A percentile compares a stretch with the other conserved stretches of the same genome.
Evolutionary conservation across 352 stramenopile genomes (phyloP).

Genomic region (Lagenidium giganteum): DNA sequence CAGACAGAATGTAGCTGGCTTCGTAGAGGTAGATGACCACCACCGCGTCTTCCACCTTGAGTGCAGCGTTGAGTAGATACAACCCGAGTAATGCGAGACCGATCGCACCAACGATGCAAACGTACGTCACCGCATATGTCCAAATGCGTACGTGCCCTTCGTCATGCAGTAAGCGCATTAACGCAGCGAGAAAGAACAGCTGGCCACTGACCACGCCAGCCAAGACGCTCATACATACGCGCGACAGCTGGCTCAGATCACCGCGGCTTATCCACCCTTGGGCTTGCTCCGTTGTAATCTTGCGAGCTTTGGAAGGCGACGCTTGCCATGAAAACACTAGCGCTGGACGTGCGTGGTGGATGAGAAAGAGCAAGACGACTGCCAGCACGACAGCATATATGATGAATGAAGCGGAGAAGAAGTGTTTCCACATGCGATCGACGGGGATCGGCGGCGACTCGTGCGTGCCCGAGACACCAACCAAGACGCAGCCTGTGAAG

Average conservation of each 20-base stretch:
- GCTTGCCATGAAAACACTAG: slow-evolving; percentile 35
- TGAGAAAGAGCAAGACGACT: slow-evolving; percentile 37
- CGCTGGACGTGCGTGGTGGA: slow-evolving; percentile 46
- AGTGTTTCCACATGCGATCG: slow-evolving; percentile 43
- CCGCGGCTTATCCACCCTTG: slow-evolving; percentile 21
- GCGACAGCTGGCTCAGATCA: slow-evolving; percentile 28
- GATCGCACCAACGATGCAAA: slow-evolving; percentile 57
- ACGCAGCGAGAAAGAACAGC: slow-evolving; percentile 69
- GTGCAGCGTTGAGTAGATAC: slow-evolving; percentile 70
- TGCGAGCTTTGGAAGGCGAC: background rate
- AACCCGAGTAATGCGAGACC: slow-evolving; percentile 57
- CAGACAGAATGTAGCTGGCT: slow-evolving; percentile 69
- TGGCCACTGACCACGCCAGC: slow-evolving; percentile 70
- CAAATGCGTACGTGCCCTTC: slow-evolving; percentile 36
- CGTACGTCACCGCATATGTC: slow-evolving; percentile 57
- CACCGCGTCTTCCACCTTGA: slow-evolving; percentile 77
- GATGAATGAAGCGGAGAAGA: slow-evolving; percentile 58
- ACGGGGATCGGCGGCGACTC: slow-evolving; percentile 52
- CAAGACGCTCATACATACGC: slow-evolving; percentile 56
- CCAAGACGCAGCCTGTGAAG: slow-evolving; percentile 71
- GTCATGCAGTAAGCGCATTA: slow-evolving; percentile 63
- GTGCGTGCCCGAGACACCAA: slow-evolving; percentile 67
- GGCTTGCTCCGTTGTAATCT: slow-evolving; percentile 5
- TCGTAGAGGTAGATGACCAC: slow-evolving; percentile 85
- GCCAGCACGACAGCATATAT: slow-evolving; percentile 44